A percentile compares a stretch with the other conserved stretches of the same genome.
These are phyloP conservation scores for Coriaria nepalensis DNA, from an alignment of 306 rosid species.

Conservation along the genomic window DNA sequence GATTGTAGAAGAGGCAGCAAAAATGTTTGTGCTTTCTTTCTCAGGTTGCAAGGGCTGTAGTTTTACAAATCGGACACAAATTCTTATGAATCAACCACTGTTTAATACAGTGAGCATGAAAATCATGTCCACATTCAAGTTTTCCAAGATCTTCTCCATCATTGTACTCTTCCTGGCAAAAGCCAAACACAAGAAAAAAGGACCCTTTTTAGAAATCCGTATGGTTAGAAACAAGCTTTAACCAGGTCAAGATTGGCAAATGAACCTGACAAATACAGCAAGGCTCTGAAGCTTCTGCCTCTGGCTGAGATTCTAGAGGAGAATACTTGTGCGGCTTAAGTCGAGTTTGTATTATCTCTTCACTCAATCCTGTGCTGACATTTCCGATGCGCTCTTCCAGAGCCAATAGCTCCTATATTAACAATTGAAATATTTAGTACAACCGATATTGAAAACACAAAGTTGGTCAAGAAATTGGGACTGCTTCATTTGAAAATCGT, in stretches of 20 bases:
- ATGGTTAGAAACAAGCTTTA: too few species aligned
- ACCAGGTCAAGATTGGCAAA: too few species aligned
- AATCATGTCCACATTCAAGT: slow-evolving; percentile 71
- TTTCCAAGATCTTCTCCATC: slow-evolving; percentile 44
- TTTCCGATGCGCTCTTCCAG: slow-evolving; percentile 96
- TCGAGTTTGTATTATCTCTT: slow-evolving; percentile 42
- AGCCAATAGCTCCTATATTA: slow-evolving; percentile 65
- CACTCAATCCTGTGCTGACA: slow-evolving; percentile 79
- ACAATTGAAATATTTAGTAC: too few species aligned
- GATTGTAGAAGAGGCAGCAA: too few species aligned
- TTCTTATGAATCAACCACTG: slow-evolving; percentile 72
- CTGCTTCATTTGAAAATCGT: too few species aligned
- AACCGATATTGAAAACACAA: too few species aligned
- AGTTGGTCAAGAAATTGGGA: too few species aligned
- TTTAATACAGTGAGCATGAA: slow-evolving; percentile 49
- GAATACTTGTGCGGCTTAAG: slow-evolving; percentile 46
- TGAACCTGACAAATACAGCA: slow-evolving; percentile 91
- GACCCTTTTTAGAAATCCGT: too few species aligned
- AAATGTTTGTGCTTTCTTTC: neutral
- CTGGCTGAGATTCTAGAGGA: slow-evolving; percentile 29
- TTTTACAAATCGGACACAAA: slow-evolving; percentile 78
- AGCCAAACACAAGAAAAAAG: too few species aligned
- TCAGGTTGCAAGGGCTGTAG: slow-evolving; percentile 56
- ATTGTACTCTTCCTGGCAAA: slow-evolving; percentile 50
- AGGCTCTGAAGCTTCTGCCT: slow-evolving; percentile 42